Evolutionary conservation across 768 basidiomycete species (phyloP).

Genomic region (Auricularia sp.): DNA sequence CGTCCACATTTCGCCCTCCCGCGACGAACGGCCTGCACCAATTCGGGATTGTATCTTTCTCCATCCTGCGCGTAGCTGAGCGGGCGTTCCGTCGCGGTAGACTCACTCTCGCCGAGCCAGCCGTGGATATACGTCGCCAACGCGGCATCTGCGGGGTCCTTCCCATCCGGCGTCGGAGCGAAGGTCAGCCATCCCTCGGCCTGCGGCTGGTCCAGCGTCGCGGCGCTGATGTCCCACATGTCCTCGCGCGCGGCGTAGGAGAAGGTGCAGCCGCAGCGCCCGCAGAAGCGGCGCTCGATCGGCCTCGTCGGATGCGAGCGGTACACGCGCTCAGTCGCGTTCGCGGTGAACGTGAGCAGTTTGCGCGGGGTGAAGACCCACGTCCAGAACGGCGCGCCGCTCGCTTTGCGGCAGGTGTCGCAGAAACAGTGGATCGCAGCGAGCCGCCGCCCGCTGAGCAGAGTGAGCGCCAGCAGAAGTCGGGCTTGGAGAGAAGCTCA

Average conservation of each 20-base stretch:
- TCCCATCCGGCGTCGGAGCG: neutral
- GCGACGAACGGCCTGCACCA: neutral
- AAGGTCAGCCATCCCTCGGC: neutral
- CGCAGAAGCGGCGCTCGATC: slow-evolving; percentile 1
- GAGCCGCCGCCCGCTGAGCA: neutral
- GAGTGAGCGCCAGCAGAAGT: neutral
- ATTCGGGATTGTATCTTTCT: neutral
- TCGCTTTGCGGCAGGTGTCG: neutral
- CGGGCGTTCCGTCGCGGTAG: neutral
- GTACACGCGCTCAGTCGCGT: neutral
- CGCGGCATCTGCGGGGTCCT: neutral
- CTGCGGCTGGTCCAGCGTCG: neutral
- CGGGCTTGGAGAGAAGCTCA: neutral
- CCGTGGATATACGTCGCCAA: neutral
- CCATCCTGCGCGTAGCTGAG: neutral
- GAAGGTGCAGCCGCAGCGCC: neutral
- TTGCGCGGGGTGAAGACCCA: neutral
- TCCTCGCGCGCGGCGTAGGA: neutral
- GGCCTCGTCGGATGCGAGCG: neutral
- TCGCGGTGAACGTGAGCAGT: neutral
- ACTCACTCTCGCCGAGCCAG: neutral
- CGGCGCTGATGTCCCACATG: neutral
- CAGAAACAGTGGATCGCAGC: neutral
- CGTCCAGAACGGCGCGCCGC: neutral
- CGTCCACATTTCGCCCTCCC: neutral